Evolutionary conservation across 768 basidiomycete genomes (phyloP).

Genomic region (Suillus plorans): DNA sequence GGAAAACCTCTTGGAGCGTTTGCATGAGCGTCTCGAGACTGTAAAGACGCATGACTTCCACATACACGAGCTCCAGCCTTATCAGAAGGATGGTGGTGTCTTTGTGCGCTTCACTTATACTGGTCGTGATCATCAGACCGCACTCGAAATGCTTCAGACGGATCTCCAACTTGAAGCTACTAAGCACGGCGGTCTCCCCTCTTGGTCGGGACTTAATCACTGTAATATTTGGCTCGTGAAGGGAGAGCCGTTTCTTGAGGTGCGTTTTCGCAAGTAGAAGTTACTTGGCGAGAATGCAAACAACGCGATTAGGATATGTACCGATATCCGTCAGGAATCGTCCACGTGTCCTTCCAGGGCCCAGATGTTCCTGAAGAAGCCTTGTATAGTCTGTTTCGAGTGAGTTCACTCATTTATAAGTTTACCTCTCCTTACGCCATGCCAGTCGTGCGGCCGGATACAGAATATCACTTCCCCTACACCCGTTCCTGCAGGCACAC

Average conservation of each 20-base stretch:
- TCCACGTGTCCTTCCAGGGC: slow-evolving; percentile 86
- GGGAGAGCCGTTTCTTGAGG: slow-evolving; percentile 83
- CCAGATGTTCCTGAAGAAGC: slow-evolving; percentile 81
- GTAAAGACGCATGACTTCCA: slow-evolving; percentile 59
- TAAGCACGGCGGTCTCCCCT: slow-evolving; percentile 56
- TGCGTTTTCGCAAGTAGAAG: slow-evolving; percentile 26
- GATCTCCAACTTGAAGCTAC: slow-evolving; percentile 44
- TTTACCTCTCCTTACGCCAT: neutral
- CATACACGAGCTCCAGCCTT: slow-evolving; percentile 61
- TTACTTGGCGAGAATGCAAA: slow-evolving; percentile 8
- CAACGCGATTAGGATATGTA: slow-evolving; percentile 68
- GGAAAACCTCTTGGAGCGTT: slow-evolving; percentile 50
- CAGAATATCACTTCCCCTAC: slow-evolving; percentile 59
- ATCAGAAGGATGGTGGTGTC: slow-evolving; percentile 82
- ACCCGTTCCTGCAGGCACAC: slow-evolving; percentile 62
- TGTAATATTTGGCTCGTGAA: slow-evolving; percentile 71
- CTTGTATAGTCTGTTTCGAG: slow-evolving; percentile 76
- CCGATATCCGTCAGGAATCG: slow-evolving; percentile 68
- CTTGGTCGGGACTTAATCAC: slow-evolving; percentile 55
- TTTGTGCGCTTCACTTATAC: slow-evolving; percentile 74
- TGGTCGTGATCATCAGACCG: slow-evolving; percentile 35
- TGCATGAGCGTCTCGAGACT: slow-evolving; percentile 48
- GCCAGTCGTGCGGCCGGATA: slow-evolving; percentile 82
- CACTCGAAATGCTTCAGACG: slow-evolving; percentile 48
- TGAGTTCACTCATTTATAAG: slow-evolving; percentile 34